phyloP scores from a whole-genome alignment of 2,329 filamentous ascomycete genomes.

The Acrocalymma vagum region DNA sequence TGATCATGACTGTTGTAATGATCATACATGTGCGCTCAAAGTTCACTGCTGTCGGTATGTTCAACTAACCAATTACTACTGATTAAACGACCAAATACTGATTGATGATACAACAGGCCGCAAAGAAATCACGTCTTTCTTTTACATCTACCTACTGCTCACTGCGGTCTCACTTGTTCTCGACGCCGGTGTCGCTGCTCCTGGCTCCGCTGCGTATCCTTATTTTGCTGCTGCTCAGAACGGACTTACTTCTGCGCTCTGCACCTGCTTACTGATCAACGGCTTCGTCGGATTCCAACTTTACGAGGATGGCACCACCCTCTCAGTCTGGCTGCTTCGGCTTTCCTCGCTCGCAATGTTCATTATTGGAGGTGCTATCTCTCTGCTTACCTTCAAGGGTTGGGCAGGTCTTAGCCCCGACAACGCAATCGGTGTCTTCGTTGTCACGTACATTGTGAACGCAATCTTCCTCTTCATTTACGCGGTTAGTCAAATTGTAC shows the following conservation, averaged over 20 bases:
- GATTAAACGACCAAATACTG: constrained; percentile 64
- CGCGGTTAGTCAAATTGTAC: constrained; percentile 83
- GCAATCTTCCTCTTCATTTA: constrained; percentile 88
- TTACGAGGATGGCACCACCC: constrained; percentile 93
- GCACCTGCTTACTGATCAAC: constrained; percentile 92
- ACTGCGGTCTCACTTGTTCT: constrained; percentile 89
- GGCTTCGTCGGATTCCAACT: constrained; percentile 98
- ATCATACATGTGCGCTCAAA: constrained; percentile 96
- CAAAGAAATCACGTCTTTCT: constrained; percentile 85
- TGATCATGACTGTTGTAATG: constrained; percentile 96
- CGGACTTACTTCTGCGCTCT: constrained; percentile 83
- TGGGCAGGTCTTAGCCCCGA: constrained; percentile 87
- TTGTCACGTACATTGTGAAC: constrained; percentile 91
- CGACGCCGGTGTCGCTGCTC: constrained; percentile 90
- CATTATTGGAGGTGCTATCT: constrained; percentile 83
- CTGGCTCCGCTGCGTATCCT: constrained; percentile 79
- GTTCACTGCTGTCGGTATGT: constrained; percentile 94
- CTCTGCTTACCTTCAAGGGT: constrained; percentile 89
- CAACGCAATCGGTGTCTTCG: constrained; percentile 88
- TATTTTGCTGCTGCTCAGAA: constrained; percentile 92
- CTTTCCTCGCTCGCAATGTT: constrained; percentile 83
- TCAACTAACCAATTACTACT: background rate
- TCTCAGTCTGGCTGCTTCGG: constrained; percentile 93
- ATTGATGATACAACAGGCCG: constrained; percentile 58
- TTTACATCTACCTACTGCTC: constrained; percentile 94